Conservation (phyloP, 2,329 filamentous ascomycete genomes). For the Pezicula carpinea region DNA sequence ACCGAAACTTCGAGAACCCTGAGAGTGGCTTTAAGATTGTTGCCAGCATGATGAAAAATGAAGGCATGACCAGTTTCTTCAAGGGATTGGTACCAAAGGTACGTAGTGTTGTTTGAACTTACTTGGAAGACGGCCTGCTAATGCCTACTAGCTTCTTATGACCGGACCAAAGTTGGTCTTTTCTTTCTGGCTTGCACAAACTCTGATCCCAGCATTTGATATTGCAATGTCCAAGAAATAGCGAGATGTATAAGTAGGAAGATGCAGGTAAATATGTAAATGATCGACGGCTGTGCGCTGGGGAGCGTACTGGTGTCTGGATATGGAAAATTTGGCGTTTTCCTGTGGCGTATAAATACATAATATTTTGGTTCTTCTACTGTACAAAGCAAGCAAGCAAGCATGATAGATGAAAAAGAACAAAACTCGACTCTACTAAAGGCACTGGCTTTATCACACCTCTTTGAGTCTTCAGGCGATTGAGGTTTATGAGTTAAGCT, state of each 20-base stretch:
- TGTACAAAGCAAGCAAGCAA: no score
- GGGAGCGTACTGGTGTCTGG: background rate
- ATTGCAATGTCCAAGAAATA: slow-evolving; percentile 36
- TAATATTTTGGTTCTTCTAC: no score
- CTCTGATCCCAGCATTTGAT: slow-evolving; percentile 89
- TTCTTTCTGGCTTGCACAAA: slow-evolving; percentile 99
- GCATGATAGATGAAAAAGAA: no score
- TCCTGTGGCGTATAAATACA: no score
- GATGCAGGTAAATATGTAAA: slow-evolving; percentile 6
- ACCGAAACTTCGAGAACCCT: slow-evolving; percentile 97
- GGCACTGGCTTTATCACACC: no score
- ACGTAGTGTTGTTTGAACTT: slow-evolving; percentile 20
- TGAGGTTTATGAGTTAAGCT: no score
- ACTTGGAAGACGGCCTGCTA: slow-evolving; percentile 1
- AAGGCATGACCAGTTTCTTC: slow-evolving; percentile 86
- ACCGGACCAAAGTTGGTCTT: slow-evolving; percentile 98
- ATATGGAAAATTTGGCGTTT: no score
- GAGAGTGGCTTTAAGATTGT: slow-evolving; percentile 91
- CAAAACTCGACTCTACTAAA: no score
- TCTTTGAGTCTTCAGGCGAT: no score
- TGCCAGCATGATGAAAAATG: slow-evolving; percentile 86
- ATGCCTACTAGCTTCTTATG: slow-evolving; percentile 72
- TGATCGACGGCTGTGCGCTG: slow-evolving; percentile 3
- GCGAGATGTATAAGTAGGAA: background rate
- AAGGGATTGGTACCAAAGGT: slow-evolving; percentile 94